Evolutionary conservation across 768 basidiomycete genomes (phyloP), one percentile per base, ranked within the genome.

Genomic region (Clitopilus passeckerianus): DNA sequence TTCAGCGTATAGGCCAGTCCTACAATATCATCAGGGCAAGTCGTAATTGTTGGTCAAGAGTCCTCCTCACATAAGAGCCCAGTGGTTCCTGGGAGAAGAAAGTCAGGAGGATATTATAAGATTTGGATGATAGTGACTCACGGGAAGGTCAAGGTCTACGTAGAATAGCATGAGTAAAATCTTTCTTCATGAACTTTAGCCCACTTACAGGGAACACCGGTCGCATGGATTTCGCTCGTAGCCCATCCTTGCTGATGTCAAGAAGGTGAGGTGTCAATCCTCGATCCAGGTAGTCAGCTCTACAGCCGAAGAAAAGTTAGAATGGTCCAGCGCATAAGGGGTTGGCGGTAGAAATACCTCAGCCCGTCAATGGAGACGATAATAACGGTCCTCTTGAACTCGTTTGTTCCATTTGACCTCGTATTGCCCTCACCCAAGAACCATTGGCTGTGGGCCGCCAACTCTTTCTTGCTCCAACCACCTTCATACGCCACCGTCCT

Each of bases 1-100:
- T 71, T 95, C 93, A 0, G 90, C 90, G 67, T 93, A 83, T 2
- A 96, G 79, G 1, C 95, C 95, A 14, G 94, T 97, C 87, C 91
- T 93, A 8, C 52, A 34, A 41, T n/a, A 30, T 54, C 20, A 59
- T 53, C 22, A 62, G 9, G 8, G 1, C 59, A 41, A 2, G 23
- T 34, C 16, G 54, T 15, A 5, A 18, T 37, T 7, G 9, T 18
- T 18, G 46, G 4, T 22, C 5, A 20, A 23, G 16, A 22, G 10
- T 20, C 14, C 15, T 6, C 68, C 80, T 24, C 67, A 93, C 91
- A 96, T 86, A 35, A 96, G 68, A 2, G 87, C 72, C 93, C 94
- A 97, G 70, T 96, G 95, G 68, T 96, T 96, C 16, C 90, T 93
- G 44, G 15, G 41, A 44, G 8, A 33, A 24, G 20, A 52, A 18